Evolutionary conservation across 78 protist genomes (phyloP).

Genomic region (Dictyostelium firmibasis): DNA sequence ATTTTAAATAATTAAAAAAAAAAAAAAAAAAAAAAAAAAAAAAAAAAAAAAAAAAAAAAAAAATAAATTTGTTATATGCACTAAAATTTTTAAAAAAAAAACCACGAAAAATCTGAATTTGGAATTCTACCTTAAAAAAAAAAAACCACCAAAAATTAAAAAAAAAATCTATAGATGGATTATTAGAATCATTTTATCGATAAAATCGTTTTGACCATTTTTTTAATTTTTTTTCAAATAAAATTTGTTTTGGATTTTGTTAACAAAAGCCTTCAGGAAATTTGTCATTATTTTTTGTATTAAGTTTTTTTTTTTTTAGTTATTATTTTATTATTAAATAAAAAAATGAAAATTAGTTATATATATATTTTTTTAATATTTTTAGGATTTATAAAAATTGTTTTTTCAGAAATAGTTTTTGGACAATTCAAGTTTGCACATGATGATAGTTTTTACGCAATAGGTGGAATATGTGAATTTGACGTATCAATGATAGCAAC

Average conservation of each 20-base stretch:
- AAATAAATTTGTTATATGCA: too few relatives aligned
- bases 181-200: too few relatives aligned
- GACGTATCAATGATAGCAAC: background rate
- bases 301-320: too few relatives aligned
- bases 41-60: too few relatives aligned
- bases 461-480: background rate
- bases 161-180: background rate
- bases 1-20: constrained; percentile 10
- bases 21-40: too few relatives aligned
- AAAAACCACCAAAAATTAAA: background rate
- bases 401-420: background rate
- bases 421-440: background rate
- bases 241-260: background rate
- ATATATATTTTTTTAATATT: background rate
- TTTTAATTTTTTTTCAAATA: background rate
- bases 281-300: too few relatives aligned
- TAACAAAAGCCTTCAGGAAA: background rate
- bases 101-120: background rate
- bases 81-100: too few relatives aligned
- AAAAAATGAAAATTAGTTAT: background rate
- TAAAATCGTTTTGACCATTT: background rate
- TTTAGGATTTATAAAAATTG: background rate
- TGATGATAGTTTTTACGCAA: background rate
- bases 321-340: background rate
- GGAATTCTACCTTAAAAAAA: too few relatives aligned